These are phyloP conservation scores for Aspergillus udagawae DNA, from an alignment of 2,329 filamentous ascomycete species.

Conservation along the genomic window DNA sequence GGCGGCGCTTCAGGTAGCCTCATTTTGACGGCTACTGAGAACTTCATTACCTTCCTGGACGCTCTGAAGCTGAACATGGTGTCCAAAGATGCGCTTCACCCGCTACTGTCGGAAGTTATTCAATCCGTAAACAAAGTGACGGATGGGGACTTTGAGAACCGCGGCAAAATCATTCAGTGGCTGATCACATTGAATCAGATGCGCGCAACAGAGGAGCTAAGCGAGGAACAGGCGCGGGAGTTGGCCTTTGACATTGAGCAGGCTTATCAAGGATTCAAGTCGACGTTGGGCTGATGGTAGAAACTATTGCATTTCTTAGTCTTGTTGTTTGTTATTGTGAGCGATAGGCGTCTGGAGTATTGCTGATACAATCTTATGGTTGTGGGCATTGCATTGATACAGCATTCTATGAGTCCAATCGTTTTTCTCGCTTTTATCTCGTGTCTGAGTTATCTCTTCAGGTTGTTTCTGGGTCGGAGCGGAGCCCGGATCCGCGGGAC, in stretches of 20 bases:
- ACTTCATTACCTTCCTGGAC: slow-evolving; percentile 97
- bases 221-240: slow-evolving; percentile 81
- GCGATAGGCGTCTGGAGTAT: slow-evolving; percentile 13
- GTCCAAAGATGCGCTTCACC: slow-evolving; percentile 95
- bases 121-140: slow-evolving; percentile 97
- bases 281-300: slow-evolving; percentile 56
- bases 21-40: slow-evolving; percentile 88
- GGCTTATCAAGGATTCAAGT: slow-evolving; percentile 92
- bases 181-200: slow-evolving; percentile 96
- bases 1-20: slow-evolving; percentile 55
- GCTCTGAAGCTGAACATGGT: slow-evolving; percentile 87
- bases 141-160: slow-evolving; percentile 87
- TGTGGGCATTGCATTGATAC: not conserved
- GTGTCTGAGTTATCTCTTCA: slow-evolving; percentile 3
- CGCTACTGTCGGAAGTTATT: slow-evolving; percentile 89
- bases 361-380: slow-evolving; percentile 3
- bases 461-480: slow-evolving; percentile 12
- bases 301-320: not conserved
- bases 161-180: slow-evolving; percentile 98
- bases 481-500: slow-evolving; percentile 25
- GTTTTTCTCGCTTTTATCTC: slow-evolving; percentile 2
- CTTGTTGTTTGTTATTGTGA: not conserved
- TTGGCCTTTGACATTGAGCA: slow-evolving; percentile 90
- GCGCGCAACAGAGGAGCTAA: slow-evolving; percentile 88
- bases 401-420: not conserved